Evolutionary conservation across 2,329 filamentous ascomycete genomes (phyloP).

Genomic region (Neophaeococcomyces mojaviensis): DNA sequence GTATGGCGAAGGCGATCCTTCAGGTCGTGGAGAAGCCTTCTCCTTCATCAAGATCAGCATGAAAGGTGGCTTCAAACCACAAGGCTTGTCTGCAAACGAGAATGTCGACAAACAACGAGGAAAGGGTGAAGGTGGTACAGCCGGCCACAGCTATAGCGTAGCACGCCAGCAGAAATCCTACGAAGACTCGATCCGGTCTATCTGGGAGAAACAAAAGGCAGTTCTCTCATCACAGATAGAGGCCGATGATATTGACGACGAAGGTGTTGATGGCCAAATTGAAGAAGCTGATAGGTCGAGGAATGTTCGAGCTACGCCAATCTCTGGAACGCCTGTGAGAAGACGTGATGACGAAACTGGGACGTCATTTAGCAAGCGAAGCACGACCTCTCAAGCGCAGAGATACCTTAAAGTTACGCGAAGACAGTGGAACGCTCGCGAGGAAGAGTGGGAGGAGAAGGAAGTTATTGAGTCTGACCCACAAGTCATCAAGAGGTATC

Average conservation of each 20-base stretch:
- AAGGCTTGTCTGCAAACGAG: conserved; percentile 80
- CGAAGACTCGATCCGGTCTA: conserved; percentile 79
- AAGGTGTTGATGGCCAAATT: conserved; percentile 47
- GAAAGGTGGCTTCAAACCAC: conserved; percentile 93
- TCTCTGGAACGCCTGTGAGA: conserved; percentile 53
- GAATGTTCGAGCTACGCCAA: conserved; percentile 50
- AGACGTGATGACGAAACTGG: conserved; percentile 65
- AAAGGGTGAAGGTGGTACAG: conserved; percentile 41
- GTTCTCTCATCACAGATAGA: conserved; percentile 68
- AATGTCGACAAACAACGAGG: conserved; percentile 71
- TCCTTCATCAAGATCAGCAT: conserved; percentile 97
- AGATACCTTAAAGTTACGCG: conserved; percentile 58
- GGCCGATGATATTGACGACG: conserved; percentile 63
- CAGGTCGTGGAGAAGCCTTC: conserved; percentile 85
- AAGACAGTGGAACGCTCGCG: conserved; percentile 53
- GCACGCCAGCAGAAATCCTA: conserved; percentile 89
- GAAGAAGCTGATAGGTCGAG: conserved; percentile 36
- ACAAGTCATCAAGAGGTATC: conserved; percentile 81
- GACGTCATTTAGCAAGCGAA: conserved; percentile 69
- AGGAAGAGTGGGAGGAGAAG: conserved; percentile 49
- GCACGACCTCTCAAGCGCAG: conserved; percentile 55
- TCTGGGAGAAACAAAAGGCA: conserved; percentile 81
- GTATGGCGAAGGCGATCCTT: conserved; percentile 90
- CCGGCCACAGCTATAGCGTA: conserved; percentile 95
- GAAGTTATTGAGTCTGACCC: conserved; percentile 63